Percentiles rank a stretch among this genome's conserved stretches.
Conservation (phyloP, 208 protist genomes). For the Leishmania major region DNA sequence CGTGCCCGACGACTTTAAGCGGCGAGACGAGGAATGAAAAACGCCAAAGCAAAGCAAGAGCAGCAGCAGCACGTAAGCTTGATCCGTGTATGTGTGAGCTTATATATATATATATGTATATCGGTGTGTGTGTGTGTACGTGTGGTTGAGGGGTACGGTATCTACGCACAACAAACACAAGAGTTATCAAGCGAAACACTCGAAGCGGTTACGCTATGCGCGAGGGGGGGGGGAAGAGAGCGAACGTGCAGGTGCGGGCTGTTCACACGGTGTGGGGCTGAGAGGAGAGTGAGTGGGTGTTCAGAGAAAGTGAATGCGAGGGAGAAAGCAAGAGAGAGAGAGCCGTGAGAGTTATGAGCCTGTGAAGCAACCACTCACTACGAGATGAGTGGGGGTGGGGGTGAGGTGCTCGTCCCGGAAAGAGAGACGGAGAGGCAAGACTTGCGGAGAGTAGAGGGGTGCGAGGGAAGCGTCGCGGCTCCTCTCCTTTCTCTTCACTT, state of each 20-base stretch:
- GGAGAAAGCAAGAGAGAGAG: not conserved
- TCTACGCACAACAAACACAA: not conserved
- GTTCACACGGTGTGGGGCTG: not conserved
- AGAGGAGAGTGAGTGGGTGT: not conserved
- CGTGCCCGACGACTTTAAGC: not conserved
- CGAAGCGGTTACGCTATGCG: not conserved
- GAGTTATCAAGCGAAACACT: too few species aligned
- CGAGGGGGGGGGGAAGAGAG: not conserved
- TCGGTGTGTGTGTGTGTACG: not conserved
- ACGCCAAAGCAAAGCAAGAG: not conserved
- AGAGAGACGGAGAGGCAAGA: not conserved
- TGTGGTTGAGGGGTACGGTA: not conserved
- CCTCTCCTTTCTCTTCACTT: not conserved
- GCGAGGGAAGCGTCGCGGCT: not conserved
- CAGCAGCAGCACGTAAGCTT: not conserved
- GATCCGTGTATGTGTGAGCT: not conserved
- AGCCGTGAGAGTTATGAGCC: not conserved
- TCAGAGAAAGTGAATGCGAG: not conserved
- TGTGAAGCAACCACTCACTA: not conserved
- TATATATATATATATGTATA: not conserved
- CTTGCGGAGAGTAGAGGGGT: not conserved
- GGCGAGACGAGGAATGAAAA: not conserved
- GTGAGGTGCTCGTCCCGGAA: not conserved
- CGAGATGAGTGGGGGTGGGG: not conserved
- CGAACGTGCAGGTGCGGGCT: not conserved